Evolutionary conservation across 2,329 filamentous ascomycete species (phyloP), one percentile per base, ranked within the genome.

Genomic region (Blastomyces percursus): DNA sequence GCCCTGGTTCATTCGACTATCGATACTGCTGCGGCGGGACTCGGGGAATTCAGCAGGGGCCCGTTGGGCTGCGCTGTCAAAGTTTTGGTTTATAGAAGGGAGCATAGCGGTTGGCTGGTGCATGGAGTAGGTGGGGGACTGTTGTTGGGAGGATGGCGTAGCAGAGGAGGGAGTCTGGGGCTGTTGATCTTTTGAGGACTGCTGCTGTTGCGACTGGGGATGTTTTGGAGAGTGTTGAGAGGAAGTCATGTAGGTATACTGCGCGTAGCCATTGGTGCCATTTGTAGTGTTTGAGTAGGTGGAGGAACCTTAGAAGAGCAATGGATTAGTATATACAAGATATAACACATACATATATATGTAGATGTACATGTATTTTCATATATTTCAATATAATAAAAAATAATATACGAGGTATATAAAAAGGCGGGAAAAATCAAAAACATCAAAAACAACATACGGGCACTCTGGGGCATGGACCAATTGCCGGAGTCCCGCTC

Each of bases 51-150:
- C 38, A 44, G 24, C 16, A 7, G 24, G 5, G 19, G 67, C 46
- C 72, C 72, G 67, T 74, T 79, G 30, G 75, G 73, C 27, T 82
- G 77, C 0, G 78, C 75, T 40, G 75, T 85, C 82, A 55, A 81
- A 78, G 65, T 82, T 82, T 67, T 85, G 82, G 60, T 84, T 85
- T 65, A 86, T 80, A 0, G 83, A 82, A 1, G 84, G 83, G 11
- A 86, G 73, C 50, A 77, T 74, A 67, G 76, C 75, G 65, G 69
- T 76, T 40, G 70, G 75, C 66, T 72, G 78, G 66, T 70, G 71
- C 3, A 72, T 70, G 42, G 70, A 67, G 62, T 75, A 77, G 55
- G 71, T 73, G 2, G 75, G 76, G 1, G 32, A 62, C 46, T 40
- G 61, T 38, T 55, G 50, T 21, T 56, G 55, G 30, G 40, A 56